Percentiles rank a stretch among this genome's conserved stretches.
These are phyloP conservation scores for Fusarium stilboides DNA, from an alignment of 2,329 filamentous ascomycete species.

Conservation along the genomic window DNA sequence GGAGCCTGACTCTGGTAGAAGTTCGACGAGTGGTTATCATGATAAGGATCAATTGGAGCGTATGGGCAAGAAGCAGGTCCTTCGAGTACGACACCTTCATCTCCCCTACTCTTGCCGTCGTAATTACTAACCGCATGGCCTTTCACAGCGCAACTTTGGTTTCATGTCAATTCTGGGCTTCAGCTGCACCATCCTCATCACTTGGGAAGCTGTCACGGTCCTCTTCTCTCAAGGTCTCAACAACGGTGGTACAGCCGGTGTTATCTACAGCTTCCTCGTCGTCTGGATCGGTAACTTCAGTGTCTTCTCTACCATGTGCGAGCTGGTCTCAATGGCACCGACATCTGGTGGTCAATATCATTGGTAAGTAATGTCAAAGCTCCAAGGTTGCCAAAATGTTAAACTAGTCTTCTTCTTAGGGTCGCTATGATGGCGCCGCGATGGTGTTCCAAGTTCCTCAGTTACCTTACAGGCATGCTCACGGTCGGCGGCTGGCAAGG, in stretches of 20 bases:
- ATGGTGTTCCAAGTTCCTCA: constrained; percentile 66
- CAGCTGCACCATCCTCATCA: constrained; percentile 66
- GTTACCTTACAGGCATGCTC: constrained; percentile 67
- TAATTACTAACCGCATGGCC: neutral
- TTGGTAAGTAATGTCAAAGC: constrained; percentile 51
- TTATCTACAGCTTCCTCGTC: constrained; percentile 67
- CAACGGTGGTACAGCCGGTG: constrained; percentile 68
- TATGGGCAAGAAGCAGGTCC: constrained; percentile 51
- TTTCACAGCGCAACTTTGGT: constrained; percentile 62
- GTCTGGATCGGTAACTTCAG: constrained; percentile 63
- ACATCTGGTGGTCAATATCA: constrained; percentile 72
- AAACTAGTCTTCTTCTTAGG: constrained; percentile 35
- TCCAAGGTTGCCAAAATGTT: accelerated
- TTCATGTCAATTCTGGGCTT: constrained; percentile 67
- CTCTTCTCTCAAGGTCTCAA: constrained; percentile 55
- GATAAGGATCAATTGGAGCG: constrained; percentile 49
- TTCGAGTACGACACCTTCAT: constrained; percentile 8
- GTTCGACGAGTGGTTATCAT: constrained; percentile 30
- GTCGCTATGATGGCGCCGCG: constrained; percentile 67
- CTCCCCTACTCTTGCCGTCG: accelerated
- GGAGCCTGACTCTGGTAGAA: constrained; percentile 39
- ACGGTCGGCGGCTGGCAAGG: constrained; percentile 65
- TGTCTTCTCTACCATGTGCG: constrained; percentile 58
- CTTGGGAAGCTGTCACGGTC: constrained; percentile 64
- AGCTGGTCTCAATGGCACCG: constrained; percentile 64